phyloP scores from a whole-genome alignment of 805 yeast genomes.

The Pichia occidentalis region DNA sequence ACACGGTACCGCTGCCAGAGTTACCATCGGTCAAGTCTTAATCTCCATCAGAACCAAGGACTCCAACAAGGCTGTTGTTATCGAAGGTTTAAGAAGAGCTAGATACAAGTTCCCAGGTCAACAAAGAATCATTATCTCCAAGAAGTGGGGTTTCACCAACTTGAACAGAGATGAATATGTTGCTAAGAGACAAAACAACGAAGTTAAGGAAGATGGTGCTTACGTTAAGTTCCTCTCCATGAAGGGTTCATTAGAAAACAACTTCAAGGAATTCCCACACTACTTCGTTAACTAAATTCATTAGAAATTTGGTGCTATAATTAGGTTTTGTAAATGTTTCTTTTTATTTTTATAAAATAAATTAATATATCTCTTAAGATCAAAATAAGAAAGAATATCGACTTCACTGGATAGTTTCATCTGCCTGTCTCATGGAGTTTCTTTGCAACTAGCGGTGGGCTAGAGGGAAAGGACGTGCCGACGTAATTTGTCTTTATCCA shows the following conservation, averaged over 20 bases:
- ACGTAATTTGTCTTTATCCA: too few species aligned
- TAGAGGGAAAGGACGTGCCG: too few species aligned
- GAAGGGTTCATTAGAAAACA: constrained; percentile 91
- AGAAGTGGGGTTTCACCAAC: constrained; percentile 99
- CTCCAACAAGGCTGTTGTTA: constrained; percentile 92
- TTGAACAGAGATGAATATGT: constrained; percentile 97
- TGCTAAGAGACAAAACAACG: constrained; percentile 91
- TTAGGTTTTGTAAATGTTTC: constrained; percentile 5
- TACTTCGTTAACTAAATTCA: constrained; percentile 43
- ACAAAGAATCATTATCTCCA: constrained; percentile 97
- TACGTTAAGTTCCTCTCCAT: constrained; percentile 96
- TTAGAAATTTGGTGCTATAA: constrained; percentile 3
- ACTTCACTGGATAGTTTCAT: too few species aligned
- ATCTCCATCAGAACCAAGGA: constrained; percentile 98
- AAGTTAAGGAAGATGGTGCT: constrained; percentile 99
- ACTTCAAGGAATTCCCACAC: constrained; percentile 93
- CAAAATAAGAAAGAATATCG: too few species aligned
- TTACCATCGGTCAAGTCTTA: constrained; percentile 95
- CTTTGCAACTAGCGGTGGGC: too few species aligned
- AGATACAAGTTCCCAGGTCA: constrained; percentile 99
- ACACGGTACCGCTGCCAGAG: constrained; percentile 99
- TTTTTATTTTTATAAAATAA: constrained; percentile 3
- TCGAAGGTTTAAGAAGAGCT: constrained; percentile 99
- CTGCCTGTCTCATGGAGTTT: too few species aligned
- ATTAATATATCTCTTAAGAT: constrained; percentile 2